phyloP scores from a whole-genome alignment of 106 monocot species.

The Alisma plantagoaquatica region DNA sequence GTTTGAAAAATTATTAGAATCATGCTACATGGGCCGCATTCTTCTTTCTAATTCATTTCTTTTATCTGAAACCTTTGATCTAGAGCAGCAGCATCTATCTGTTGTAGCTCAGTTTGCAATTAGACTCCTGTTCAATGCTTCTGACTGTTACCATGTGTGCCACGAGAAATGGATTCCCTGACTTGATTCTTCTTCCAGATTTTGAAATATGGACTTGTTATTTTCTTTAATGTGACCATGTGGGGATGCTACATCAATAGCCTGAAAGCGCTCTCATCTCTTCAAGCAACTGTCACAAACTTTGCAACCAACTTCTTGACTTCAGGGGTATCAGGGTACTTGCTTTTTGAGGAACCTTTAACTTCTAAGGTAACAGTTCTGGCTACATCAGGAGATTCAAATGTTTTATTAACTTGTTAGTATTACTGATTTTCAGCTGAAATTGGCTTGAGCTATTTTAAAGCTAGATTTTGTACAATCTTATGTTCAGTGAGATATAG shows the following conservation, averaged over 20 bases:
- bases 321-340: slow-evolving; percentile 81
- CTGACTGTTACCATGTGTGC: no score
- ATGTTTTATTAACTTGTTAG: no score
- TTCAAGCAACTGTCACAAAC: slow-evolving; percentile 96
- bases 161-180: no score
- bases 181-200: slow-evolving; percentile 42
- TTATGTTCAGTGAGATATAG: neutral
- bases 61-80: no score
- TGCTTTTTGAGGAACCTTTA: slow-evolving; percentile 74
- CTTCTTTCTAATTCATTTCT: no score
- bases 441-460: slow-evolving; percentile 30
- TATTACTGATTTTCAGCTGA: no score
- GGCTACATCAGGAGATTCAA: no score
- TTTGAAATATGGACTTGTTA: slow-evolving; percentile 58
- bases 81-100: no score
- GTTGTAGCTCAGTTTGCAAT: no score
- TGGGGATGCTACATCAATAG: slow-evolving; percentile 98
- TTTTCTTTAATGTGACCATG: slow-evolving; percentile 83
- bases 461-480: neutral
- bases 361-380: slow-evolving; percentile 26
- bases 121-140: no score
- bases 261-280: slow-evolving; percentile 79
- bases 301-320: slow-evolving; percentile 84
- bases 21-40: no score
- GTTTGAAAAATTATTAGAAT: no score